These are phyloP conservation scores for Erysimum cheiranthoides DNA, from an alignment of 345 rosid genomes.

Conservation along the genomic window DNA sequence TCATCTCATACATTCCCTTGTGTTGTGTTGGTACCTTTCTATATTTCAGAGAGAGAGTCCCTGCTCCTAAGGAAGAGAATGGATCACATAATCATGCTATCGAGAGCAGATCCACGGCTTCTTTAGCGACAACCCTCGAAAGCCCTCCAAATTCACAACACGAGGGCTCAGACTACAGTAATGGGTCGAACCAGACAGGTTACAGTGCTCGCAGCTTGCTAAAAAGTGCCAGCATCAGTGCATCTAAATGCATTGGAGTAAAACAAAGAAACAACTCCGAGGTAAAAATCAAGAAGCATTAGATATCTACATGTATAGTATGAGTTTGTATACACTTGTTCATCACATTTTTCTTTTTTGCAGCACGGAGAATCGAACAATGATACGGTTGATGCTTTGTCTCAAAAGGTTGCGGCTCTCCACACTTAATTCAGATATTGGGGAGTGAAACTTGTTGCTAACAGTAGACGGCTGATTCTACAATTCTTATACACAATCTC, in stretches of 20 bases:
- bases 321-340: background rate
- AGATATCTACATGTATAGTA: background rate
- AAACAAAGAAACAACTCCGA: slow-evolving; percentile 52
- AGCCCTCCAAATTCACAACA: slow-evolving; percentile 53
- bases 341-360: slow-evolving; percentile 9
- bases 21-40: slow-evolving; percentile 19
- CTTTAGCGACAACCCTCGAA: slow-evolving; percentile 58
- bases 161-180: slow-evolving; percentile 50
- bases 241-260: slow-evolving; percentile 79
- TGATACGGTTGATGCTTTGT: slow-evolving; percentile 59
- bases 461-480: slow-evolving; percentile 33
- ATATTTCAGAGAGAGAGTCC: slow-evolving; percentile 78
- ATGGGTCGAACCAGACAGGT: slow-evolving; percentile 47
- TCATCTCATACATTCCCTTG: slow-evolving; percentile 18
- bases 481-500: slow-evolving; percentile 20
- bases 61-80: slow-evolving; percentile 64
- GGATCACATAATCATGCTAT: slow-evolving; percentile 40
- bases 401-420: slow-evolving; percentile 63
- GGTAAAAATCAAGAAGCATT: slow-evolving; percentile 49
- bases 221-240: slow-evolving; percentile 98
- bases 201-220: slow-evolving; percentile 68
- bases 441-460: slow-evolving; percentile 33
- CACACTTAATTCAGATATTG: slow-evolving; percentile 48
- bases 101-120: slow-evolving; percentile 53
- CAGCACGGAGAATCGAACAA: slow-evolving; percentile 63